Evolutionary conservation across 345 rosid species (phyloP).

Genomic region (Eucalyptus dawsonii): DNA sequence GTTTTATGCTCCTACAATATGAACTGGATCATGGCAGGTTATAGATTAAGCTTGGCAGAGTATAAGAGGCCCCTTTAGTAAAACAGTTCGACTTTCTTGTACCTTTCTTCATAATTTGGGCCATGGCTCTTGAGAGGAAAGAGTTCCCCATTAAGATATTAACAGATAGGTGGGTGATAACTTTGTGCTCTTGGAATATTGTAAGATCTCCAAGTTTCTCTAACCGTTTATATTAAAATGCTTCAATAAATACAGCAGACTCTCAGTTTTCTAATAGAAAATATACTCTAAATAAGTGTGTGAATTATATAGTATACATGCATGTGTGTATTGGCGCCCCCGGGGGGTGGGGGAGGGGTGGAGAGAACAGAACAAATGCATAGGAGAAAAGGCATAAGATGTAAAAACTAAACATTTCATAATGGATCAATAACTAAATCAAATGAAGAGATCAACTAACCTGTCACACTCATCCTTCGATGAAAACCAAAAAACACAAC

Average conservation of each 20-base stretch:
- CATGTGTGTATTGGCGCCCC: neutral
- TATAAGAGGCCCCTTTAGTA: neutral
- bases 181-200: neutral
- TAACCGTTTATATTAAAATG: neutral
- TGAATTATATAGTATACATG: neutral
- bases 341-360: neutral
- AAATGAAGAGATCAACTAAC: conserved; percentile 15
- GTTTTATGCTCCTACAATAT: neutral
- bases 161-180: neutral
- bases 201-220: neutral
- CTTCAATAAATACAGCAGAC: neutral
- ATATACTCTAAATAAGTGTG: neutral
- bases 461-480: conserved; percentile 90
- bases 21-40: neutral
- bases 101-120: neutral
- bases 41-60: neutral
- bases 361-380: neutral
- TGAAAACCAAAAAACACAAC: conserved; percentile 96
- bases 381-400: neutral
- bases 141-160: neutral
- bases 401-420: neutral
- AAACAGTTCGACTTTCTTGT: neutral
- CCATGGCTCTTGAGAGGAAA: neutral
- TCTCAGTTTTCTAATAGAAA: neutral
- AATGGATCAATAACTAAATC: neutral